Conservation (phyloP, 2,329 filamentous ascomycete species). For the Leptographium flavum region DNA sequence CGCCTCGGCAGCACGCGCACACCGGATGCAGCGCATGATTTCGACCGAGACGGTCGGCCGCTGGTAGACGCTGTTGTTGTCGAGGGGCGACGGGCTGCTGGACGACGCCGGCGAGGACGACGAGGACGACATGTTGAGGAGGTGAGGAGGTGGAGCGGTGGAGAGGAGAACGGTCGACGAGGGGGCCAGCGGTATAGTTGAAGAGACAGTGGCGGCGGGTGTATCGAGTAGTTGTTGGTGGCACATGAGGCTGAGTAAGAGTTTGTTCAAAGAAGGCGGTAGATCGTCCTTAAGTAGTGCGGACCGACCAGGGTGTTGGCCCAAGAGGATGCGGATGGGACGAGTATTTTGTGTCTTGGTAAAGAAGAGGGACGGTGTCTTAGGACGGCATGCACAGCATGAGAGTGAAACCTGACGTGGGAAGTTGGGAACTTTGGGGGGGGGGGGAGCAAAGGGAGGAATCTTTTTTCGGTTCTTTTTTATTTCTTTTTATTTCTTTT, state of each 20-base stretch:
- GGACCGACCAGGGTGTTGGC: too few species aligned
- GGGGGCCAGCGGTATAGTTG: too few species aligned
- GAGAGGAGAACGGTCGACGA: conserved; percentile 8
- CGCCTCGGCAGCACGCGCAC: conserved; percentile 43
- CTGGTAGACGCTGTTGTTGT: conserved; percentile 34
- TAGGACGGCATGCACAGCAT: neutral
- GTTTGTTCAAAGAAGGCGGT: too few species aligned
- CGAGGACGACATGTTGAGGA: conserved; percentile 14
- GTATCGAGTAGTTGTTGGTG: too few species aligned
- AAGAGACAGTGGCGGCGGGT: too few species aligned
- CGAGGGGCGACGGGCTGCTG: conserved; percentile 19
- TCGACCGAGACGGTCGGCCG: conserved; percentile 38
- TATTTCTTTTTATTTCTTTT: neutral
- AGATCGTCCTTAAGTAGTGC: neutral
- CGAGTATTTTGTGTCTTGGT: conserved; percentile 8
- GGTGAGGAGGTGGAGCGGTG: neutral
- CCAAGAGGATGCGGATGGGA: neutral
- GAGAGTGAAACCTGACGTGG: too few species aligned
- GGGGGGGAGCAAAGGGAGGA: neutral
- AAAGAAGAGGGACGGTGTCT: conserved; percentile 1
- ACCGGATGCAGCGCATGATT: conserved; percentile 48
- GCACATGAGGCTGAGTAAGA: too few species aligned
- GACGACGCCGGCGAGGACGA: conserved; percentile 22
- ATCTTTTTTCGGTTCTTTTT: neutral
- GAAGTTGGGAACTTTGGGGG: too few species aligned